These are phyloP conservation scores for Zostera marina DNA, from an alignment of 116 monocot genomes.

Conservation along the genomic window DNA sequence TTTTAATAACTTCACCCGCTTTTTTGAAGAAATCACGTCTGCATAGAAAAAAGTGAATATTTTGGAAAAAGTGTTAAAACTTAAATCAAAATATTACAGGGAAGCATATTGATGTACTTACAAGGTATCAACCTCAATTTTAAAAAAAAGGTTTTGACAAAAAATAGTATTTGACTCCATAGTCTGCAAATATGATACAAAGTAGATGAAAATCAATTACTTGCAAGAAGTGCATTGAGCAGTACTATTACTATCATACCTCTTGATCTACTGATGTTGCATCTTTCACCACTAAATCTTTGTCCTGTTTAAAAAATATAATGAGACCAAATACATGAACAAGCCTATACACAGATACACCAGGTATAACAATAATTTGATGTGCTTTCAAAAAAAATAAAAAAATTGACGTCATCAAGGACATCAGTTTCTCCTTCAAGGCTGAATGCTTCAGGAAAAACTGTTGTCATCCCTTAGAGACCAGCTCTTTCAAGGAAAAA, in stretches of 20 bases:
- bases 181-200: not conserved
- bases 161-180: conserved; percentile 39
- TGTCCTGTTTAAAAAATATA: conserved; percentile 9
- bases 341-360: no score
- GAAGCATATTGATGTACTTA: conserved; percentile 20
- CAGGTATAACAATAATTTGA: no score
- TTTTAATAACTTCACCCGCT: conserved; percentile 30
- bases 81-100: not conserved
- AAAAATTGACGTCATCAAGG: no score
- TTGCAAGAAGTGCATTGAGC: not conserved
- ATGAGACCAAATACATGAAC: not conserved
- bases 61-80: not conserved
- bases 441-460: no score
- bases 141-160: conserved; percentile 46
- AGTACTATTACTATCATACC: not conserved
- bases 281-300: conserved; percentile 45
- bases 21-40: conserved; percentile 51
- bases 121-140: conserved; percentile 24
- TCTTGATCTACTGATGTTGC: conserved; percentile 3
- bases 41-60: not conserved
- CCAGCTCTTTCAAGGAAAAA: no score
- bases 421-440: no score
- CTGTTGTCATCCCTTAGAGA: no score
- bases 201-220: not conserved
- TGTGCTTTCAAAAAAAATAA: no score